Percentiles rank a stretch among this genome's conserved stretches.
Evolutionary conservation across 2,329 filamentous ascomycete genomes (phyloP).

Genomic region (Diplodia sapinea): DNA sequence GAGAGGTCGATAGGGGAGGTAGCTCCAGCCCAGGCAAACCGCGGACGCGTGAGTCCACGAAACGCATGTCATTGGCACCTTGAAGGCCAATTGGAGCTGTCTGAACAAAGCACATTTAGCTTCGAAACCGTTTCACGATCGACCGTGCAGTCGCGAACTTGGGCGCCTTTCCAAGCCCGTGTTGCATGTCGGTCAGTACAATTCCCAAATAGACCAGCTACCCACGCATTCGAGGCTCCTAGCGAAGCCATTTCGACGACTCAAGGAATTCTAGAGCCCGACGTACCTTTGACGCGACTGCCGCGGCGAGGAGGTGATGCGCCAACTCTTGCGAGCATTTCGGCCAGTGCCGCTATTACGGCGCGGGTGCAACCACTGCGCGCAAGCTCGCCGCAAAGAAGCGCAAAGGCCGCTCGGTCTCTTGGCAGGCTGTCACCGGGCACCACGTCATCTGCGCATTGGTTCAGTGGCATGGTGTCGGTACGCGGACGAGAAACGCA

Average conservation of each 20-base stretch:
- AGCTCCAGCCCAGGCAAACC: neutral
- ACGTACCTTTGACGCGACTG: neutral
- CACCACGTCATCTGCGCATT: too few relatives aligned
- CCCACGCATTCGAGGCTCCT: neutral
- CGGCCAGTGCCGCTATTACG: neutral
- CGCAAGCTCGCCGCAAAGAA: too few relatives aligned
- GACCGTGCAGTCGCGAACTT: neutral
- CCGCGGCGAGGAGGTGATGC: neutral
- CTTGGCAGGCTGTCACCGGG: too few relatives aligned
- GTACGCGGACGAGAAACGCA: too few relatives aligned
- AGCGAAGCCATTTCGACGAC: neutral
- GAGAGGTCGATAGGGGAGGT: neutral
- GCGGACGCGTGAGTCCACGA: neutral
- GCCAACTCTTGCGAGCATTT: neutral
- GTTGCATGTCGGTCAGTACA: neutral
- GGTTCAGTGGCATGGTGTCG: too few relatives aligned
- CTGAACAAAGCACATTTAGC: neutral
- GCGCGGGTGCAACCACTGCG: too few relatives aligned
- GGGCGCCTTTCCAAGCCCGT: neutral
- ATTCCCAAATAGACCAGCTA: rapidly evolving
- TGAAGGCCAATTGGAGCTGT: neutral
- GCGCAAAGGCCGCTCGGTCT: too few relatives aligned
- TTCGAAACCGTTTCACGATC: neutral
- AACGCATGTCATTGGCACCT: neutral
- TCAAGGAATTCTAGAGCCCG: neutral